phyloP scores from a whole-genome alignment of 1,139 yeast species.

The Candida neerlandica region DNA sequence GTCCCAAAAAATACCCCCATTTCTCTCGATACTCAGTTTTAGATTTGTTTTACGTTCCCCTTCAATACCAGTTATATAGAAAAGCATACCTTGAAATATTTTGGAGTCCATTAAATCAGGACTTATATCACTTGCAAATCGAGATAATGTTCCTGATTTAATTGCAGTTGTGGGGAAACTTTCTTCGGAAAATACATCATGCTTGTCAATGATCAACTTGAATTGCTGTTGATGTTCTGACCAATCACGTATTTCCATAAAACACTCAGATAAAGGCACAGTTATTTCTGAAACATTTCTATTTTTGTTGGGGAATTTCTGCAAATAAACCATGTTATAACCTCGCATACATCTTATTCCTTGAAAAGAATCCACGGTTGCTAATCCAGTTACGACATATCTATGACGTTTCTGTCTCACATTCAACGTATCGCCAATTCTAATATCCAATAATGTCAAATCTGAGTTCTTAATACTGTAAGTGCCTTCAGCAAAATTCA shows the following conservation, averaged over 20 bases:
- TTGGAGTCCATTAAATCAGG: slow-evolving; percentile 9
- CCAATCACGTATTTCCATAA: slow-evolving; percentile 47
- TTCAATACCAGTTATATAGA: slow-evolving; percentile 41
- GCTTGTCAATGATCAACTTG: slow-evolving; percentile 15
- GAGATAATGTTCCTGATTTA: slow-evolving; percentile 11
- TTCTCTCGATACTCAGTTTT: slow-evolving; percentile 35
- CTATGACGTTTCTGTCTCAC: slow-evolving; percentile 19
- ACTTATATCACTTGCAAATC: slow-evolving; percentile 1
- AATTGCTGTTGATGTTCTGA: slow-evolving; percentile 39
- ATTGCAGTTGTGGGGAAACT: slow-evolving; percentile 11
- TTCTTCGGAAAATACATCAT: slow-evolving; percentile 15
- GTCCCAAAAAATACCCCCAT: slow-evolving; percentile 59
- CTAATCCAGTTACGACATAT: slow-evolving; percentile 50
- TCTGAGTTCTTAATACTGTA: slow-evolving; percentile 32
- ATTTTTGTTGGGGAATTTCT: slow-evolving; percentile 20
- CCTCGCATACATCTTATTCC: slow-evolving; percentile 59
- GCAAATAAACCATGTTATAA: slow-evolving; percentile 48
- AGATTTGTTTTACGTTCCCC: slow-evolving; percentile 40
- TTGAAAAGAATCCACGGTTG: slow-evolving; percentile 17
- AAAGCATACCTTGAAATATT: slow-evolving; percentile 29
- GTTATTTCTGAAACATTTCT: slow-evolving; percentile 14
- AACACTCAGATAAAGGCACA: slow-evolving; percentile 22
- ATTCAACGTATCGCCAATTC: slow-evolving; percentile 37
- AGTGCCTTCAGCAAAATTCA: slow-evolving; percentile 37
- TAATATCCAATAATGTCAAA: slow-evolving; percentile 34